A percentile compares a stretch with the other conserved stretches of the same genome.
These are phyloP conservation scores for Magnaporthales sp. DNA, from an alignment of 2,329 filamentous ascomycete genomes.

Conservation along the genomic window DNA sequence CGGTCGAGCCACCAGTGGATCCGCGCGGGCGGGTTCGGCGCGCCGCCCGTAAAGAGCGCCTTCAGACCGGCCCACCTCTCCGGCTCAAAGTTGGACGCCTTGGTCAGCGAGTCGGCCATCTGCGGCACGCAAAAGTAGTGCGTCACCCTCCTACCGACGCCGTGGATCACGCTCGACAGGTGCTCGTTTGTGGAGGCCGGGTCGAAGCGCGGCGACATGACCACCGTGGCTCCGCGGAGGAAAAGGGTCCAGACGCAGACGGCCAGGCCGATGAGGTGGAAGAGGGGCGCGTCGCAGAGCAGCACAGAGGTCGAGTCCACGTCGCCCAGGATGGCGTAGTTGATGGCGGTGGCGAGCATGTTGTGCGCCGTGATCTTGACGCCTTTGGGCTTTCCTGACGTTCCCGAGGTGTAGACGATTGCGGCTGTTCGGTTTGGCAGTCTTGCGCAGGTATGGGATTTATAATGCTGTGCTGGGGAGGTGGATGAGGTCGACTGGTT, in stretches of 20 bases:
- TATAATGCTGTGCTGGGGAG: not conserved
- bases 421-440: not conserved
- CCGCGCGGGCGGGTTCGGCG: constrained; percentile 5
- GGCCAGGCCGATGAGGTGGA: constrained; percentile 8
- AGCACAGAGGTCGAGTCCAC: not conserved
- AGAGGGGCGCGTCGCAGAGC: constrained; percentile 9
- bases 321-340: constrained; percentile 3
- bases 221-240: constrained; percentile 4
- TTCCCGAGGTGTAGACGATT: constrained; percentile 8
- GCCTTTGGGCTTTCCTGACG: constrained; percentile 6
- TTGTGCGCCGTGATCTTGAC: constrained; percentile 5
- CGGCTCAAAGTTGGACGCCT: constrained; percentile 4
- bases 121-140: constrained; percentile 10
- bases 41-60: constrained; percentile 9
- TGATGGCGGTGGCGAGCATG: constrained; percentile 6
- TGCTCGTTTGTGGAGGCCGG: constrained; percentile 5
- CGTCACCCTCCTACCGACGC: constrained; percentile 1
- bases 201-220: constrained; percentile 8
- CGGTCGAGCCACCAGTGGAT: constrained; percentile 7
- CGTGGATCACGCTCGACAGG: not conserved
- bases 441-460: not conserved
- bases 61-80: constrained; percentile 2
- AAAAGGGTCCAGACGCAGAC: constrained; percentile 5
- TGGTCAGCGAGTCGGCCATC: constrained; percentile 7
- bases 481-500: not conserved